phyloP scores from a whole-genome alignment of 139 green algal genomes.

The Eudorina sp. region DNA sequence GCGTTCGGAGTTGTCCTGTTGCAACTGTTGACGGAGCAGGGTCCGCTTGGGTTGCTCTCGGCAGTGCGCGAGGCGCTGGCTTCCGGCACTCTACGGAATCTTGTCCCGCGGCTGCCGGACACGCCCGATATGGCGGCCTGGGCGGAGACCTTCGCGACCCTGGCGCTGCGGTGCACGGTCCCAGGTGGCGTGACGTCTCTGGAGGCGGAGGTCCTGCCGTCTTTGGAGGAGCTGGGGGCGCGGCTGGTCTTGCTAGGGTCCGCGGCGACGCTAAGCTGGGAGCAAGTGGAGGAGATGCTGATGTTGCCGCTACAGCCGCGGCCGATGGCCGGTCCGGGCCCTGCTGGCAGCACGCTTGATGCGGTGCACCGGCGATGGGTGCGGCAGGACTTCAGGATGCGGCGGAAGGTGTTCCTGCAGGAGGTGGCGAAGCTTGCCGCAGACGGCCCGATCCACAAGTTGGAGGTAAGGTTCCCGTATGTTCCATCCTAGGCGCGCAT shows the following conservation, averaged over 20 bases:
- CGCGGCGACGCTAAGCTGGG: slow-evolving; percentile 65
- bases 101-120: slow-evolving; percentile 59
- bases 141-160: slow-evolving; percentile 51
- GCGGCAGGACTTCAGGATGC: slow-evolving; percentile 74
- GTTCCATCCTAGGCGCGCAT: no score
- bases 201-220: slow-evolving; percentile 67
- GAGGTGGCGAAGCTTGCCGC: slow-evolving; percentile 73
- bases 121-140: slow-evolving; percentile 48
- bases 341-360: neutral
- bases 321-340: slow-evolving; percentile 16
- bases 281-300: slow-evolving; percentile 77
- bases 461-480: no score
- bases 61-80: slow-evolving; percentile 62
- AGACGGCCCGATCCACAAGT: slow-evolving; percentile 74
- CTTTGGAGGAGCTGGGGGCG: slow-evolving; percentile 56
- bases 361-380: slow-evolving; percentile 68
- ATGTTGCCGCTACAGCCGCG: slow-evolving; percentile 71
- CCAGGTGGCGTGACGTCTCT: slow-evolving; percentile 49
- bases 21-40: slow-evolving; percentile 74
- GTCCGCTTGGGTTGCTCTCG: slow-evolving; percentile 62
- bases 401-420: slow-evolving; percentile 71
- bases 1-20: slow-evolving; percentile 69
- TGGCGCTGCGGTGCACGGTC: slow-evolving; percentile 66
- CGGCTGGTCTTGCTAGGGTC: slow-evolving; percentile 58
- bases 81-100: slow-evolving; percentile 55